Conservation (phyloP, 768 basidiomycete genomes). For the Mycena vulgaris region DNA sequence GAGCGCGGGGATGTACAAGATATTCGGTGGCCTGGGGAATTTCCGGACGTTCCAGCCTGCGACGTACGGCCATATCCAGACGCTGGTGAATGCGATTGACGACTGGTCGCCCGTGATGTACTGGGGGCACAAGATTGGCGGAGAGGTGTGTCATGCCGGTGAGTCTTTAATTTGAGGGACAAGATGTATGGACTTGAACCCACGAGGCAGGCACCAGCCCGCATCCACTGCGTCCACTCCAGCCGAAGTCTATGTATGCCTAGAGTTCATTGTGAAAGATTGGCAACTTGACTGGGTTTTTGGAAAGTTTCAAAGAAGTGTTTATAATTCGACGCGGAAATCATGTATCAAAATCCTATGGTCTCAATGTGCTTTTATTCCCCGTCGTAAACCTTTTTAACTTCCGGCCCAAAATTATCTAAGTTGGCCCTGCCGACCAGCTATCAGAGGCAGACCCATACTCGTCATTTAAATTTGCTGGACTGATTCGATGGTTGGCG, state of each 20-base stretch:
- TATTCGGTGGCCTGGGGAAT: not conserved
- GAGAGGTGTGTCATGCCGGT: constrained; percentile 21
- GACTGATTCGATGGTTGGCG: too few relatives aligned
- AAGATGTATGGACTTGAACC: not conserved
- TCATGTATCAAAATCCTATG: too few relatives aligned
- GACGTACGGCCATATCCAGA: constrained; percentile 52
- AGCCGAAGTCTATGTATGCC: not conserved
- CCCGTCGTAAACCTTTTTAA: too few relatives aligned
- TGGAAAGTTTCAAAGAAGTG: too few relatives aligned
- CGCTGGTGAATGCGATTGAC: constrained; percentile 51
- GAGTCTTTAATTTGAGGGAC: not conserved
- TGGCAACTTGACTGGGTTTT: too few relatives aligned
- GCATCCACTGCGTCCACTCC: constrained; percentile 7
- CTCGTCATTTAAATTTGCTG: too few relatives aligned
- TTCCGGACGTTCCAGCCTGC: constrained; percentile 41
- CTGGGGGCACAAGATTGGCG: constrained; percentile 42
- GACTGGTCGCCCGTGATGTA: constrained; percentile 50
- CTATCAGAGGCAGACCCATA: too few relatives aligned
- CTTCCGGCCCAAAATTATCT: too few relatives aligned
- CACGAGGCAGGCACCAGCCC: constrained; percentile 8
- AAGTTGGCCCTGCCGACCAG: too few relatives aligned
- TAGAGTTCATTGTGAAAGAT: not conserved
- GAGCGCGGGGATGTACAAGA: not conserved
- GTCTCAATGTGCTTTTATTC: too few relatives aligned
- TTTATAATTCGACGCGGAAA: too few relatives aligned